Evolutionary conservation across 805 yeast genomes (phyloP), one percentile per base, ranked within the genome.

Genomic region (Candida chilensis): DNA sequence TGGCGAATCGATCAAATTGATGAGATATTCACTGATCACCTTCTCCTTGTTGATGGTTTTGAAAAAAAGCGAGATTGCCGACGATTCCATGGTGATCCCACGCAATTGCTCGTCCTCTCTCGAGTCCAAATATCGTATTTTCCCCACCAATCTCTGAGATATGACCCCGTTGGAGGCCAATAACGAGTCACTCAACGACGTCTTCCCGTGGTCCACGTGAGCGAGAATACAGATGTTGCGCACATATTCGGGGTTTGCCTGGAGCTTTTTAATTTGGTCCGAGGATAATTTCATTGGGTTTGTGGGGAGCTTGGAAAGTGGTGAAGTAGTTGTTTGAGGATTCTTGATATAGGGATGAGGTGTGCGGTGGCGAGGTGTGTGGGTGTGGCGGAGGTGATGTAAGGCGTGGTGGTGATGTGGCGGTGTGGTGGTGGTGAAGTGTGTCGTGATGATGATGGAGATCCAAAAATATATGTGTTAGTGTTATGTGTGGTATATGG

Each of bases 171-270:
- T 92, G 21, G 95, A 81, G 16, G 98, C 97, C 24, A 92, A 59
- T 28, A 92, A 60, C 7, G 95, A 82, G 53, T 92, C 99, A 27
- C 95, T 82, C 19, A 92, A 62, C 2, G 97, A 85, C 0, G 99
- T 92, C 57, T 92, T 92, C 17, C 99, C 99, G 50, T 92, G 99
- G 52, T 92, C 99, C 16, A 92, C 98, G 55, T 92, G 99, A 0
- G 99, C 99, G 29, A 92, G 65, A 37, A 92, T 86, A 56, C 98
- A 92, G 27, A 92, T 85, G 54, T 92, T 92, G 37, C 98, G 67
- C 18, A 90, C 76, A 37, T 74, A 62, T 11, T 68, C 57, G 0
- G 94, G 76, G 38, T 80, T 71, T 40, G 64, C 64, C 52, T 90
- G 96, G 13, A 87, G 59, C 38, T 71, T 54, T 19, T 71, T 64